Evolutionary conservation across 2,329 filamentous ascomycete species (phyloP), one percentile per base, ranked within the genome.

Genomic region (Apiospora rasikravindrae): DNA sequence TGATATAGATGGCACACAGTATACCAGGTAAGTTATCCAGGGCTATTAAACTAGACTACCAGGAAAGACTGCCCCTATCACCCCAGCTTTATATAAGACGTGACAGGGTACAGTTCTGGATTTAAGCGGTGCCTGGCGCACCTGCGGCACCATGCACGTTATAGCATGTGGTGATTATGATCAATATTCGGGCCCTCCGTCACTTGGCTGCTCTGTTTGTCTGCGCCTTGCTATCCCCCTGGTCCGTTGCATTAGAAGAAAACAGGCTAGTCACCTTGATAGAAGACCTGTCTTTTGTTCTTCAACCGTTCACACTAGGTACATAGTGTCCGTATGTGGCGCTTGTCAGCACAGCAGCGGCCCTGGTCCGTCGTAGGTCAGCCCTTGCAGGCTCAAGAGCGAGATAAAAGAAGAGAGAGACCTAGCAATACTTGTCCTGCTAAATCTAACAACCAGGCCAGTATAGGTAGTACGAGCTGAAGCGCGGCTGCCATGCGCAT

Each of bases 221-320:
- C 57, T 64, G 57, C 33, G 57, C 57, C 57, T 64, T 64, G 57
- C 57, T 37, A 64, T 40, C 24, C 40, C 40, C 53, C 53, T 13
- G 22, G 37, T n/a, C 29, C 7, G 57, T 64, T 40, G 22, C 19
- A 64, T 37, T 5, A 8, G 57, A 40, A 64, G 29, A n/a, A 13
- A n/a, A 7, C 8, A 64, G 22, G 16, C 57, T 40, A 33, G 16
- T 13, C 16, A 64, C 33, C 57, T n/a, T 40, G 4, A 22, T 7
- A 33, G 33, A 40, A 40, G 19, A 33, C 14, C 19, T 64, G 33
- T 24, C 57, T 40, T 40, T 22, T 40, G 3, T 3, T 64, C 33
- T 40, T 64, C 37, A 8, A 37, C 57, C 29, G 33, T 64, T 64
- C n/a, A 40, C 57, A 64, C 33, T 40, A 64, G 33, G 19, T 5